Evolutionary conservation across 2,329 filamentous ascomycete species (phyloP).

Genomic region (Fusarium sp.): DNA sequence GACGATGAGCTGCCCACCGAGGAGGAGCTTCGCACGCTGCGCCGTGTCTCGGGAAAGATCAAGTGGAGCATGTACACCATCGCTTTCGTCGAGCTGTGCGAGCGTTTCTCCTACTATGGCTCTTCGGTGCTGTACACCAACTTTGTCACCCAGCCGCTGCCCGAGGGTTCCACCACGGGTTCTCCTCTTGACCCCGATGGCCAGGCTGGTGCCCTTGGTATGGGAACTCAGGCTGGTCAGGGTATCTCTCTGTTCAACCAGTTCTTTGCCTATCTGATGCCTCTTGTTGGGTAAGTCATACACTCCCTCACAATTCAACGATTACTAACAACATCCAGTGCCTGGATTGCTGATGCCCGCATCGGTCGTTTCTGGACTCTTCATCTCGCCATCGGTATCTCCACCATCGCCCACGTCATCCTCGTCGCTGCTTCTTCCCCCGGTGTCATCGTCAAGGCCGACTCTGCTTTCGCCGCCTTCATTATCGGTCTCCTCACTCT

Average conservation of each 20-base stretch:
- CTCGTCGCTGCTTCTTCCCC: conserved; percentile 75
- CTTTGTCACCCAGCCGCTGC: conserved; percentile 70
- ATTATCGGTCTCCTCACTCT: conserved; percentile 71
- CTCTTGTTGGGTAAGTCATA: conserved; percentile 62
- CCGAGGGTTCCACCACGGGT: conserved; percentile 66
- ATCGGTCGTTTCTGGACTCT: conserved; percentile 81
- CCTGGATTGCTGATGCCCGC: conserved; percentile 74
- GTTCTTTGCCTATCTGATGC: conserved; percentile 73
- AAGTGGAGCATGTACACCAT: conserved; percentile 76
- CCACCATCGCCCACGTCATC: conserved; percentile 74
- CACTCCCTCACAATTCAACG: no score
- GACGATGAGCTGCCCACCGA: conserved; percentile 62
- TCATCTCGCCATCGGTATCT: conserved; percentile 73
- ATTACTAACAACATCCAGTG: conserved; percentile 47
- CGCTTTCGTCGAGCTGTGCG: conserved; percentile 79
- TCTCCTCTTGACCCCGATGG: conserved; percentile 52
- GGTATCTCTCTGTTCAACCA: conserved; percentile 65
- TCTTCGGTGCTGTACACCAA: conserved; percentile 77
- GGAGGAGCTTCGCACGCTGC: conserved; percentile 71
- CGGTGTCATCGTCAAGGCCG: conserved; percentile 67
- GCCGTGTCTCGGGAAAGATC: conserved; percentile 72
- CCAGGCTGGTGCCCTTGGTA: conserved; percentile 65
- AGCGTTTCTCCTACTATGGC: conserved; percentile 84
- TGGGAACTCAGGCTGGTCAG: conserved; percentile 68
- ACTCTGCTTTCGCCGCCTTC: conserved; percentile 73